Percentiles rank a stretch among this genome's conserved stretches.
Conservation (phyloP, 2,329 filamentous ascomycete genomes). For the Incumbomyces delicatus region DNA sequence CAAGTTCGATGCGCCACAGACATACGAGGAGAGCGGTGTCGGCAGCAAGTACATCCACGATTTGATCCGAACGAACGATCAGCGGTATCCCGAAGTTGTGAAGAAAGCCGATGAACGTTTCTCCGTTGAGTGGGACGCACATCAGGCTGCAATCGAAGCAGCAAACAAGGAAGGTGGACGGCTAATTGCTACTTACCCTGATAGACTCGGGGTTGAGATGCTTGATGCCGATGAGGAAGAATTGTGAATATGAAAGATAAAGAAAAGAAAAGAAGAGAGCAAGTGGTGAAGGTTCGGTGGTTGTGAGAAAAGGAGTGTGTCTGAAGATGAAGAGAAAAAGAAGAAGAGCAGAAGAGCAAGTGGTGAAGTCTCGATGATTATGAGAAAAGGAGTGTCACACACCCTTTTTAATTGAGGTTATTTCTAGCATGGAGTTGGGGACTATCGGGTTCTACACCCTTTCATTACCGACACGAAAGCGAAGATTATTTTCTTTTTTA, state of each 20-base stretch:
- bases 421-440: too few species aligned
- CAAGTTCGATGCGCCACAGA: constrained; percentile 4
- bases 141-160: constrained; percentile 3
- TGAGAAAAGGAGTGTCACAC: too few species aligned
- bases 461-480: too few species aligned
- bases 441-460: too few species aligned
- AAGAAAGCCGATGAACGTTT: background rate
- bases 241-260: background rate
- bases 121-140: constrained; percentile 1
- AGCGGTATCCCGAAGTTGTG: background rate
- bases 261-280: background rate
- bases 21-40: constrained; percentile 5
- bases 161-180: background rate
- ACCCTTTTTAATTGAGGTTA: too few species aligned
- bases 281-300: too few species aligned
- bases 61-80: constrained; percentile 3
- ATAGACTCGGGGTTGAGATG: constrained; percentile 6
- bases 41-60: constrained; percentile 3
- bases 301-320: too few species aligned
- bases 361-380: too few species aligned
- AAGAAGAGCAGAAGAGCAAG: too few species aligned
- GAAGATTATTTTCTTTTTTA: too few species aligned
- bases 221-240: constrained; percentile 4
- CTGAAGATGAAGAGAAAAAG: background rate
- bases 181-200: constrained; percentile 6